Conservation (phyloP, 1,284 basidiomycete species). For the Pterulicium gracile region DNA sequence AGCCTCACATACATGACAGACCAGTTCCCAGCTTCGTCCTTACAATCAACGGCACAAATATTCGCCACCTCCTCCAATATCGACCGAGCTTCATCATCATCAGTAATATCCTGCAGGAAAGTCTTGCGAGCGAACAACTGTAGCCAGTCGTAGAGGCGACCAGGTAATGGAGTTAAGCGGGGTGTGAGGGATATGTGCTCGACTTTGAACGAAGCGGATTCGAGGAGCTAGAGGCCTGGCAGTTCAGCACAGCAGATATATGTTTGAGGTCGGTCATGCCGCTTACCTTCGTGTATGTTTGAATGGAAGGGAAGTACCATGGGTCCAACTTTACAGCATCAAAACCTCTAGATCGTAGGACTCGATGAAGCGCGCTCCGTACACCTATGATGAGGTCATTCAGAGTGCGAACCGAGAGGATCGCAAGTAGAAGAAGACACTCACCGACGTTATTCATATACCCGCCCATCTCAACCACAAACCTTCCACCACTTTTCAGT, state of each 20-base stretch:
- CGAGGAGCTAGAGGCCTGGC: constrained; percentile 35
- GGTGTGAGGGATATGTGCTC: constrained; percentile 51
- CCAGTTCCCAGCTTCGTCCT: constrained; percentile 50
- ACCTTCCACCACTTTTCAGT: constrained; percentile 58
- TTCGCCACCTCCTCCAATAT: constrained; percentile 61
- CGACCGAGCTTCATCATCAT: constrained; percentile 36
- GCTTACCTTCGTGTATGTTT: constrained; percentile 50
- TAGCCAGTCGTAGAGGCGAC: constrained; percentile 62
- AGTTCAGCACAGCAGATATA: constrained; percentile 2
- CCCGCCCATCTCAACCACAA: constrained; percentile 74
- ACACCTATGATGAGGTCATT: constrained; percentile 34
- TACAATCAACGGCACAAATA: constrained; percentile 48
- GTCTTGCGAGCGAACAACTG: constrained; percentile 51
- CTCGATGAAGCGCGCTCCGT: constrained; percentile 47
- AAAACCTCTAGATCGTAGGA: constrained; percentile 40
- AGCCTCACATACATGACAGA: constrained; percentile 64
- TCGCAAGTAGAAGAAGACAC: constrained; percentile 8
- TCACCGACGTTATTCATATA: constrained; percentile 58
- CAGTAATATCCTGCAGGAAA: constrained; percentile 39
- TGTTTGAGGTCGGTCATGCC: neutral
- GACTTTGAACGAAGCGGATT: constrained; percentile 42
- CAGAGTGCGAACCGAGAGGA: neutral
- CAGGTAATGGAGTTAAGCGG: constrained; percentile 54
- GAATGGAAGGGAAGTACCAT: constrained; percentile 73
- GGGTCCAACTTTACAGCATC: constrained; percentile 57